These are phyloP conservation scores for Penicillium frequentans DNA, from an alignment of 2,329 filamentous ascomycete genomes.

Conservation along the genomic window DNA sequence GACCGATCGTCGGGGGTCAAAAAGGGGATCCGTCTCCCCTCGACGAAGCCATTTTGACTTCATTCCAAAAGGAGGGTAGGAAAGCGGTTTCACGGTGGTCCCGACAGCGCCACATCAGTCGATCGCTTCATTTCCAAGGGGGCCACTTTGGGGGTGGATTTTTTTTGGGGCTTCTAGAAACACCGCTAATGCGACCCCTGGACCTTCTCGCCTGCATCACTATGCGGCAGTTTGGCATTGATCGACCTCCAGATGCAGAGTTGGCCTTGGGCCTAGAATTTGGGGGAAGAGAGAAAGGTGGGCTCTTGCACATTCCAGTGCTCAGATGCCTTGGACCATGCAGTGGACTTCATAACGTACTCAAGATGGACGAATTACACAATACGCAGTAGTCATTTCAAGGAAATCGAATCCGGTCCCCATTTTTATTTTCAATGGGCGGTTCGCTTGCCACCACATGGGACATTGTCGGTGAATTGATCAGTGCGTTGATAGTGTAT, in stretches of 20 bases:
- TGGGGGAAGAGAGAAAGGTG: not conserved
- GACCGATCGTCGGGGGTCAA: not conserved
- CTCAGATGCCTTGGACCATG: not conserved
- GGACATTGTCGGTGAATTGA: not conserved
- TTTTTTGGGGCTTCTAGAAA: conserved; percentile 2
- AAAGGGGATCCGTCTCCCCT: not conserved
- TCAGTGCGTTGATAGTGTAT: not conserved
- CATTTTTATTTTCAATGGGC: not conserved
- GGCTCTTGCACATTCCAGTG: not conserved
- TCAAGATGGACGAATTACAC: not conserved
- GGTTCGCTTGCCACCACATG: not conserved
- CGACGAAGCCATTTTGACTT: not conserved
- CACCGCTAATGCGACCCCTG: conserved; percentile 1
- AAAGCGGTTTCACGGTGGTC: not conserved
- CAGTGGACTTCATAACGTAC: not conserved
- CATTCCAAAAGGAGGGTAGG: conserved; percentile 1
- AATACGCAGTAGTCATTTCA: not conserved
- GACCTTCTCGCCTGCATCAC: not conserved
- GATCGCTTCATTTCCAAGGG: not conserved
- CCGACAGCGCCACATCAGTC: conserved; percentile 1
- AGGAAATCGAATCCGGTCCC: not conserved
- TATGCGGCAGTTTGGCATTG: not conserved
- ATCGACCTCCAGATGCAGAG: not conserved
- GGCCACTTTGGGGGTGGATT: not conserved
- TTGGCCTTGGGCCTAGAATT: not conserved